Base-by-base conservation (phyloP, 2,329 filamentous ascomycete species). In the Emmonsia crescens region DNA sequence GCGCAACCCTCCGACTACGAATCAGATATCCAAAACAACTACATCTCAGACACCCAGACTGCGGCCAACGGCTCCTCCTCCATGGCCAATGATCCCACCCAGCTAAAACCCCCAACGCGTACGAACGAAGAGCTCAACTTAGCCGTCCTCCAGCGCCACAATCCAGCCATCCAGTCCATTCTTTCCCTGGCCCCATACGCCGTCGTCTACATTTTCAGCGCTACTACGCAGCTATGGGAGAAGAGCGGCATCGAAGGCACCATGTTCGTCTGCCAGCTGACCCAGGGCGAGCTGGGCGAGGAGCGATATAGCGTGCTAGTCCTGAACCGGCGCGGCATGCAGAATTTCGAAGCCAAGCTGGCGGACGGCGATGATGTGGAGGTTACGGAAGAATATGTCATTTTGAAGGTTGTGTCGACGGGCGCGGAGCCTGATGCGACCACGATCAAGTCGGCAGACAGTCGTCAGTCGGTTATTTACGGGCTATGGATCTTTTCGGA, bases 61-160 rank as follows among this genome's bases (percentile, higher is more conserved):
- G n/a, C 54, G n/a, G 16, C 33, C 24, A 61, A 56, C 36, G 29
- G 48, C 48, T 27, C 57, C 42, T 21, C 57, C 27, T 31, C 56
- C 8, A 59, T 51, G 31, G 57, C 59, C 33, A 44, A 49, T 16
- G 48, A 52, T 6, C 49, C 48, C 24, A 42, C 49, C 33, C 21
- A 46, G 27, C 6, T 31, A 29, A 36, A 60, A 49, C 49, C 73
- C 74, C 73, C 77, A 42, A 66, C 69, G 6, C 86, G 89, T 66
- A 87, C 87, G 65, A 94, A 92, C 74, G 89, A 88, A 61, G 88
- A 95, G 67, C 86, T 97, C 70, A 97, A 97, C 78, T 82, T 96
- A 66, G 81, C 85, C 57, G 93, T 96, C 46, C 82, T 97, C 42
- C 86, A 83, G 63, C 89, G 91, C 67, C 89, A 96, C 77, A 84